Percentiles rank a stretch among this genome's conserved stretches.
These are phyloP conservation scores for Dichotomopilus funicola DNA, from an alignment of 2,329 filamentous ascomycete genomes.

Conservation along the genomic window DNA sequence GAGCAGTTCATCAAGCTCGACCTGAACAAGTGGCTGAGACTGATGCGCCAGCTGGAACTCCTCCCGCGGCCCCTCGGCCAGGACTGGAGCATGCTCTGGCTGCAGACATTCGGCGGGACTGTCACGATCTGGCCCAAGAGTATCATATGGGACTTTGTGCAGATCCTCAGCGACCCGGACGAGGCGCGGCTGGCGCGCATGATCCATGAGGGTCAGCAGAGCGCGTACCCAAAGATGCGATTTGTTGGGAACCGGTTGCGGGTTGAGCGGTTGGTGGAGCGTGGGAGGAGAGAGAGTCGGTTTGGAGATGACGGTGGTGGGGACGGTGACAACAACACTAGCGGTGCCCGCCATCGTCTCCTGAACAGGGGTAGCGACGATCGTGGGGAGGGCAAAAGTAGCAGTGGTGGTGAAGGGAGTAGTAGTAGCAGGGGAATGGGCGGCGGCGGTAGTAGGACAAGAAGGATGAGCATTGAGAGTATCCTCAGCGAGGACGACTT, in stretches of 20 bases:
- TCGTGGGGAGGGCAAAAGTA: background rate
- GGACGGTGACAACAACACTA: too few species aligned
- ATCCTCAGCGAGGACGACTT: slow-evolving; percentile 57
- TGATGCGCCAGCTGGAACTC: slow-evolving; percentile 85
- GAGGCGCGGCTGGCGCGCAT: slow-evolving; percentile 71
- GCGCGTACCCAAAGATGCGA: slow-evolving; percentile 82
- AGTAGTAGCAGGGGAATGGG: background rate
- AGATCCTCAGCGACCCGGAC: slow-evolving; percentile 80
- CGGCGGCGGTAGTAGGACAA: slow-evolving; percentile 21
- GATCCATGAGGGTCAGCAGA: slow-evolving; percentile 85
- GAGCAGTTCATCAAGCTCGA: slow-evolving; percentile 97
- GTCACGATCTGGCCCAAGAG: slow-evolving; percentile 95
- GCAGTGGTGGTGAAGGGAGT: background rate
- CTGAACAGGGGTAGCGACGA: too few species aligned
- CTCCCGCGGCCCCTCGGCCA: slow-evolving; percentile 85
- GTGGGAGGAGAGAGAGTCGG: slow-evolving; percentile 49
- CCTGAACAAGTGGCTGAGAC: slow-evolving; percentile 94
- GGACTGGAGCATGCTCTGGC: slow-evolving; percentile 95
- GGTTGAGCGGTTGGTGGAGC: slow-evolving; percentile 65
- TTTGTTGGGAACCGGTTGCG: slow-evolving; percentile 85
- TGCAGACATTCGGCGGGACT: slow-evolving; percentile 90
- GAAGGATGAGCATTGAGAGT: slow-evolving; percentile 50
- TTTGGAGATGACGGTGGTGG: slow-evolving; percentile 8
- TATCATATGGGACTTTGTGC: slow-evolving; percentile 68
- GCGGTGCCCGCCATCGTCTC: too few species aligned